Evolutionary conservation across 164 flowering plant genomes (phyloP).

Genomic region (Kingdonia uniflora): DNA sequence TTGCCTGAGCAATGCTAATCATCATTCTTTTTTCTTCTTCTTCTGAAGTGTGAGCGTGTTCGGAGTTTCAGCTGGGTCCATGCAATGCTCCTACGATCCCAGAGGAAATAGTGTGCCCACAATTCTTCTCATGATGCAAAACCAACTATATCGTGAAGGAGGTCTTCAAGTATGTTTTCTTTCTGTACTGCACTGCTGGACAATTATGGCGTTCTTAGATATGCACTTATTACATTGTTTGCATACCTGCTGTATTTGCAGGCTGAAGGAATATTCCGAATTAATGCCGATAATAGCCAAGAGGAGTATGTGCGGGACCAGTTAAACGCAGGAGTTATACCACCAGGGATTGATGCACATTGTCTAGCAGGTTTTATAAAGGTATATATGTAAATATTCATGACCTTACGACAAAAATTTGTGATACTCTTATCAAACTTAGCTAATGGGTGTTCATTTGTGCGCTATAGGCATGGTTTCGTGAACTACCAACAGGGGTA

Average conservation of each 20-base stretch:
- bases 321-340: conserved; percentile 23
- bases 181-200: not conserved
- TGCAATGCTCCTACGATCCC: conserved; percentile 83
- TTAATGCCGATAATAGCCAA: conserved; percentile 27
- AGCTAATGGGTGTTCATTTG: too few relatives aligned
- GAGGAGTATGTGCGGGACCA: conserved; percentile 27
- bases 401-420: not conserved
- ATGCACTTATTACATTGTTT: not conserved
- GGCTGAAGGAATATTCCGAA: conserved; percentile 33
- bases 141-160: conserved; percentile 57
- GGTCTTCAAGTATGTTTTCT: conserved; percentile 64
- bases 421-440: not conserved
- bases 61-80: conserved; percentile 91
- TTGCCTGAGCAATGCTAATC: too few relatives aligned
- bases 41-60: conserved; percentile 69
- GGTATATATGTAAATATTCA: conserved; percentile 10
- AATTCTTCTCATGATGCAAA: conserved; percentile 86
- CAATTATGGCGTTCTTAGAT: not conserved
- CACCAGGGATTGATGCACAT: conserved; percentile 25
- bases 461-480: conserved; percentile 73
- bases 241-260: conserved; percentile 9
- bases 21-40: not conserved
- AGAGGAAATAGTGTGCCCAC: conserved; percentile 93
- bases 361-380: conserved; percentile 31
- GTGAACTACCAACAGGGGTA: conserved; percentile 91